phyloP scores from a whole-genome alignment of 1,284 basidiomycete species.

The Melanopsichium pennsylvanicum region DNA sequence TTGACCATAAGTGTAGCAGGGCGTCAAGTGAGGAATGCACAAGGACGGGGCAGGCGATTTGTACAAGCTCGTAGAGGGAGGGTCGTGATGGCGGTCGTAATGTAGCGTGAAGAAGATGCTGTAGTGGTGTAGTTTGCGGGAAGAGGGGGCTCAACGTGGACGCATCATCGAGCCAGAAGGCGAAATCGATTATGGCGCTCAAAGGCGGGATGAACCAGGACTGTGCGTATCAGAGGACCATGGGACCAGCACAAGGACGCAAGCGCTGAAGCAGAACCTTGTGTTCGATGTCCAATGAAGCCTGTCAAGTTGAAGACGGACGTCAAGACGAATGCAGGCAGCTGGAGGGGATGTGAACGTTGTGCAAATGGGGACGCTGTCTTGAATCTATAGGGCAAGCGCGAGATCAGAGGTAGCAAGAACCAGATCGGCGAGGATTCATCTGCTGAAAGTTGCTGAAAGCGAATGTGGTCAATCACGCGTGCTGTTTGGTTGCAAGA shows the following conservation, averaged over 20 bases:
- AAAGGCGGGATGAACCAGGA: background rate
- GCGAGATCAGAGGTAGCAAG: background rate
- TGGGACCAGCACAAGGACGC: background rate
- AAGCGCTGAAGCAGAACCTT: background rate
- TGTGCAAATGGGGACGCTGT: background rate
- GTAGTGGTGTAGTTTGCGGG: background rate
- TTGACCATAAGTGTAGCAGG: background rate
- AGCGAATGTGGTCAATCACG: too few species aligned
- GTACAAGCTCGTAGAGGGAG: background rate
- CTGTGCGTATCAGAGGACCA: background rate
- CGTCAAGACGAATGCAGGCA: background rate
- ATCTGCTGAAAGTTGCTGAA: background rate
- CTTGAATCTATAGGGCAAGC: background rate
- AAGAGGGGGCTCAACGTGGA: background rate
- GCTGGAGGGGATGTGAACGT: background rate
- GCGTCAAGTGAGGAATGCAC: background rate
- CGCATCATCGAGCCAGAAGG: background rate
- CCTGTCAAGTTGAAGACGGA: background rate
- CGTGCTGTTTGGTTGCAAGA: too few species aligned
- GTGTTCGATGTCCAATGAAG: too few species aligned
- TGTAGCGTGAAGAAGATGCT: background rate
- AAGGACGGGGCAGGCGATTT: background rate
- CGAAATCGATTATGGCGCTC: background rate
- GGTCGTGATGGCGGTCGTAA: slow-evolving; percentile 1
- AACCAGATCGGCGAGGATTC: background rate